Evolutionary conservation across 2,329 filamentous ascomycete genomes (phyloP).

Genomic region (Annulohypoxylon truncatum): DNA sequence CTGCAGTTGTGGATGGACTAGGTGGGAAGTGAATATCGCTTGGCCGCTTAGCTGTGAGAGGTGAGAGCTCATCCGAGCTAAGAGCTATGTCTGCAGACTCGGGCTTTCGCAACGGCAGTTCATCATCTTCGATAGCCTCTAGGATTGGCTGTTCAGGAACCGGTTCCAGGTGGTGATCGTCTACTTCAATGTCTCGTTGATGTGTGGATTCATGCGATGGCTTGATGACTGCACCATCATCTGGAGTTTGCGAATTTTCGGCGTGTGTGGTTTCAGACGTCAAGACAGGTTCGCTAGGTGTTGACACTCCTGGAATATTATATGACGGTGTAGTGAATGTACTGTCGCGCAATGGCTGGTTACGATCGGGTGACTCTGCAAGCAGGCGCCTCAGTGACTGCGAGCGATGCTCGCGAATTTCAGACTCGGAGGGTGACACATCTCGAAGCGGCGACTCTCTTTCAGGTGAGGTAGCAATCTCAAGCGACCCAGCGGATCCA

Average conservation of each 20-base stretch:
- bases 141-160: slow-evolving; percentile 33
- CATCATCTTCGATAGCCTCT: slow-evolving; percentile 31
- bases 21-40: slow-evolving; percentile 31
- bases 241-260: slow-evolving; percentile 2
- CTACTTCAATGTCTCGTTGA: slow-evolving; percentile 10
- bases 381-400: slow-evolving; percentile 19
- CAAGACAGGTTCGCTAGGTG: neutral
- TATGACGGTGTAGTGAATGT: slow-evolving; percentile 19
- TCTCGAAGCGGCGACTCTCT: slow-evolving; percentile 53
- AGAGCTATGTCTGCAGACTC: slow-evolving; percentile 57
- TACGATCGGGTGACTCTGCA: slow-evolving; percentile 43
- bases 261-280: slow-evolving; percentile 19
- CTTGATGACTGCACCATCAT: slow-evolving; percentile 15
- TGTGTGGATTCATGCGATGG: slow-evolving; percentile 8
- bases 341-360: slow-evolving; percentile 33
- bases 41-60: slow-evolving; percentile 48
- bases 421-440: slow-evolving; percentile 23
- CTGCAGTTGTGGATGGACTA: slow-evolving; percentile 27
- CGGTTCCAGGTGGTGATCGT: slow-evolving; percentile 28
- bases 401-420: slow-evolving; percentile 35
- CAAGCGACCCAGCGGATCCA: slow-evolving; percentile 23
- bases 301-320: slow-evolving; percentile 8
- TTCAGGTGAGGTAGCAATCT: slow-evolving; percentile 47
- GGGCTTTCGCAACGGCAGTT: slow-evolving; percentile 46
- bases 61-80: slow-evolving; percentile 57